Conservation (phyloP, 2,329 filamentous ascomycete species). For the Phialemonium atrogriseum region DNA sequence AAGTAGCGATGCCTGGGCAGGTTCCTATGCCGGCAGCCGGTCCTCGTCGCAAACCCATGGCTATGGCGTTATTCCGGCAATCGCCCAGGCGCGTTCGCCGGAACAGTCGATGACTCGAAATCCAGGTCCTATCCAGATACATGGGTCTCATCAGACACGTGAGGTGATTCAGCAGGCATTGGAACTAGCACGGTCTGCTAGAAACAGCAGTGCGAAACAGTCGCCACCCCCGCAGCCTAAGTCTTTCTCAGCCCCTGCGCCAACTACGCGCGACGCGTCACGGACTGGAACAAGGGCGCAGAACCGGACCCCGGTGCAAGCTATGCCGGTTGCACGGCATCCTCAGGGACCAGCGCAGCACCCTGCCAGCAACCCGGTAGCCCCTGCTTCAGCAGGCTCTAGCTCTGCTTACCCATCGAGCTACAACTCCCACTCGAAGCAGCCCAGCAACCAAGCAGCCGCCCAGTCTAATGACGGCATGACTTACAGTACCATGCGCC, state of each 20-base stretch:
- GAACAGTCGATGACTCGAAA: no score
- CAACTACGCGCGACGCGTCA: constrained; percentile 23
- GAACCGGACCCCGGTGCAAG: constrained; percentile 18
- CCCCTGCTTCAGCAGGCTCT: constrained; percentile 6
- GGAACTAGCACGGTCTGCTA: no score
- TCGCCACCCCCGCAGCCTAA: constrained; percentile 11
- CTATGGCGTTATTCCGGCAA: no score
- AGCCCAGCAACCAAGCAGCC: constrained; percentile 10
- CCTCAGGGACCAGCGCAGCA: constrained; percentile 8
- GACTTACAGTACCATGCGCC: no score
- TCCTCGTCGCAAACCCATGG: no score
- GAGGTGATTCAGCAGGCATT: no score
- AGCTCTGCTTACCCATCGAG: constrained; percentile 8
- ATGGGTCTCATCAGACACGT: no score
- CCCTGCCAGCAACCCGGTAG: constrained; percentile 4
- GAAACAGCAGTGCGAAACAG: no score
- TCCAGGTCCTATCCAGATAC: no score
- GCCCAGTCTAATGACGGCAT: constrained; percentile 15
- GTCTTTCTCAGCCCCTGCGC: constrained; percentile 21
- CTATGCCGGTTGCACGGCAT: constrained; percentile 4
- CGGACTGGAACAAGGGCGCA: constrained; percentile 25
- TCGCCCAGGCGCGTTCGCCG: no score
- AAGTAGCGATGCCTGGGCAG: no score
- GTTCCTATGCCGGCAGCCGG: no score
- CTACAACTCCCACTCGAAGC: constrained; percentile 15